Evolutionary conservation across 2,329 filamentous ascomycete species (phyloP), one percentile per base, ranked within the genome.

Genomic region (Coniochaeta hoffmannii): DNA sequence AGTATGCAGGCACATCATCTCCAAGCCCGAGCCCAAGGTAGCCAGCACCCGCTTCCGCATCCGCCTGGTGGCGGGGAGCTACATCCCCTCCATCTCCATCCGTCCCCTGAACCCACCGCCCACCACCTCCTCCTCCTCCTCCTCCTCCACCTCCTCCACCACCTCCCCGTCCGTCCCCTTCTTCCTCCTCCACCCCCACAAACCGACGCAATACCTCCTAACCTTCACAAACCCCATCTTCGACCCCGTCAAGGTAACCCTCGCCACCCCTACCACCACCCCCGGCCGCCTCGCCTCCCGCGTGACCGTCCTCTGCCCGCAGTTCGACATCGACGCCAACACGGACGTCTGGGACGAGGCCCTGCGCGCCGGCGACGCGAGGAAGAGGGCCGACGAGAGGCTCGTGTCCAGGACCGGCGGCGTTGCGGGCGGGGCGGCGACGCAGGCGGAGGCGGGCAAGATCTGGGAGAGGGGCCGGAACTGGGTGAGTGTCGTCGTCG

Each of bases 141-240:
- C 65, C 36, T 56, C 63, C 31, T 22, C 63, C 26, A 35, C 64
- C 50, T 49, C 61, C 1, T 50, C 56, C 14, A 58, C 58, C 1
- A 57, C 56, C 2, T 49, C 59, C 1, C 51, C 60, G 15, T 54
- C 59, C 1, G 53, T 57, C 0, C 55, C 56, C 0, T n/a, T 60
- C 12, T 55, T 65, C 44, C 68, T 78, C 4, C 71, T 84, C 36
- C 78, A 79, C 56, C 85, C 86, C 1, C 73, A 87, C 7, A 77
- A 76, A 49, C 82, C 81, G 1, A 76, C 85, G 22, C 92, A 97
- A 67, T 95, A 90, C 70, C 79, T 97, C 38, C 78, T 99, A 41
- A 96, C 92, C 0, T 85, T 99, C 63, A 90, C 87, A 66, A 99
- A 99, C 66, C 92, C 94, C 24, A 85, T 97, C 60, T 99, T 97